Evolutionary conservation across 2,329 filamentous ascomycete genomes (phyloP).

Genomic region (Colletotrichum sp.): DNA sequence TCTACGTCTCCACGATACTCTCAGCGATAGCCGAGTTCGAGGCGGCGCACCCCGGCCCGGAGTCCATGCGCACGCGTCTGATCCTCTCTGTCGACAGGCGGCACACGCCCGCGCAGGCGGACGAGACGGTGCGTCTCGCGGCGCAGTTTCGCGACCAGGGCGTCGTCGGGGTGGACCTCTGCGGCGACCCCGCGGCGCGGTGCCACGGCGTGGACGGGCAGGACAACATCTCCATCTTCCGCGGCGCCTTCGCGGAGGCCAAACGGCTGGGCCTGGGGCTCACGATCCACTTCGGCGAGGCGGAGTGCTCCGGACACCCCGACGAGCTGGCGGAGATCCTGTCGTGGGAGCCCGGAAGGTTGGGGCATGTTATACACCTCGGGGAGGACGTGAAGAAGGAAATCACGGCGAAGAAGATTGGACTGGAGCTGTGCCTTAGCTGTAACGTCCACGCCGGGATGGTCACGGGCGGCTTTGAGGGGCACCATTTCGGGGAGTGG

Average conservation of each 20-base stretch:
- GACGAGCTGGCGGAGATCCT: slow-evolving; percentile 70
- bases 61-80: slow-evolving; percentile 63
- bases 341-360: slow-evolving; percentile 67
- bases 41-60: slow-evolving; percentile 29
- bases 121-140: slow-evolving; percentile 69
- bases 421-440: slow-evolving; percentile 78
- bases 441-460: slow-evolving; percentile 82
- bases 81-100: slow-evolving; percentile 79
- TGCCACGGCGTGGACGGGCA: slow-evolving; percentile 57
- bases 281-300: slow-evolving; percentile 82
- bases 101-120: slow-evolving; percentile 61
- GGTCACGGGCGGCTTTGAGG: slow-evolving; percentile 67
- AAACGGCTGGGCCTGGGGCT: slow-evolving; percentile 60
- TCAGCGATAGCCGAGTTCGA: slow-evolving; percentile 63
- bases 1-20: slow-evolving; percentile 72
- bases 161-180: slow-evolving; percentile 79
- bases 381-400: slow-evolving; percentile 62
- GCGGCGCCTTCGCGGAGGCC: slow-evolving; percentile 62
- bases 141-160: slow-evolving; percentile 54
- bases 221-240: slow-evolving; percentile 66
- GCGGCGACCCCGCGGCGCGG: slow-evolving; percentile 68
- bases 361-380: slow-evolving; percentile 83
- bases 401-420: slow-evolving; percentile 59
- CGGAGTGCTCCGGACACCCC: slow-evolving; percentile 57
- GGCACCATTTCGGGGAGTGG: slow-evolving; percentile 84